phyloP scores from a whole-genome alignment of 768 basidiomycete species.

The Lyophyllum atratum region DNA sequence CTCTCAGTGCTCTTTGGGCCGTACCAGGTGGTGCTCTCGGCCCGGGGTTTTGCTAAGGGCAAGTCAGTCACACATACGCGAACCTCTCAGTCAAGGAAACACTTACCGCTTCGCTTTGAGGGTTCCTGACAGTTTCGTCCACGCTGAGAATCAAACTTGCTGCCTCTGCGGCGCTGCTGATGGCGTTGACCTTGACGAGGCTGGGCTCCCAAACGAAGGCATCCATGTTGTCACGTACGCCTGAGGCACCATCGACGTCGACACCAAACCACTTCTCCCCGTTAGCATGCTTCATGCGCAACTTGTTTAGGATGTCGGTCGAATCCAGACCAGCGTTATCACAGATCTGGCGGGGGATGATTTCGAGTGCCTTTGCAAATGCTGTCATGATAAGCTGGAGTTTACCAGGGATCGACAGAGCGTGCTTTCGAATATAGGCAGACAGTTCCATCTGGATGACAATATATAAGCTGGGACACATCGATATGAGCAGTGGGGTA shows the following conservation, averaged over 20 bases:
- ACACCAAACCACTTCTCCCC: slow-evolving; percentile 93
- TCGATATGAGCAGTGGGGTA: background rate
- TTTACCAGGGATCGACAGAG: slow-evolving; percentile 93
- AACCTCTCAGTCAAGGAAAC: background rate
- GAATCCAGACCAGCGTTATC: slow-evolving; percentile 98
- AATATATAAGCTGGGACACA: background rate
- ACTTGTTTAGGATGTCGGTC: slow-evolving; percentile 95
- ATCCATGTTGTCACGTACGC: slow-evolving; percentile 94
- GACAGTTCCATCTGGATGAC: slow-evolving; percentile 88
- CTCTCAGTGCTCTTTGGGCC: slow-evolving; percentile 82
- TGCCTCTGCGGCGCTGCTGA: slow-evolving; percentile 94
- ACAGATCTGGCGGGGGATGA: slow-evolving; percentile 97
- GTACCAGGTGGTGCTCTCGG: slow-evolving; percentile 92
- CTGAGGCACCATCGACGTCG: slow-evolving; percentile 86
- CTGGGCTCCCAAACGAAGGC: slow-evolving; percentile 99
- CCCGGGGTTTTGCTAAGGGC: slow-evolving; percentile 69
- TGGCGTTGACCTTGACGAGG: slow-evolving; percentile 92
- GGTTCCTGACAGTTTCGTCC: slow-evolving; percentile 96
- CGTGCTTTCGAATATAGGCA: slow-evolving; percentile 88
- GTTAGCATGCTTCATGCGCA: slow-evolving; percentile 93
- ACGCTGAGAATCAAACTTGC: slow-evolving; percentile 95
- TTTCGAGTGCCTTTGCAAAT: slow-evolving; percentile 95
- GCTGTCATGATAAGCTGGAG: slow-evolving; percentile 92
- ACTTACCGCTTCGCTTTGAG: slow-evolving; percentile 88
- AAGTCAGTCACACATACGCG: slow-evolving; percentile 18